phyloP scores from a whole-genome alignment of 2,329 filamentous ascomycete species.

The Cercospora sp. region DNA sequence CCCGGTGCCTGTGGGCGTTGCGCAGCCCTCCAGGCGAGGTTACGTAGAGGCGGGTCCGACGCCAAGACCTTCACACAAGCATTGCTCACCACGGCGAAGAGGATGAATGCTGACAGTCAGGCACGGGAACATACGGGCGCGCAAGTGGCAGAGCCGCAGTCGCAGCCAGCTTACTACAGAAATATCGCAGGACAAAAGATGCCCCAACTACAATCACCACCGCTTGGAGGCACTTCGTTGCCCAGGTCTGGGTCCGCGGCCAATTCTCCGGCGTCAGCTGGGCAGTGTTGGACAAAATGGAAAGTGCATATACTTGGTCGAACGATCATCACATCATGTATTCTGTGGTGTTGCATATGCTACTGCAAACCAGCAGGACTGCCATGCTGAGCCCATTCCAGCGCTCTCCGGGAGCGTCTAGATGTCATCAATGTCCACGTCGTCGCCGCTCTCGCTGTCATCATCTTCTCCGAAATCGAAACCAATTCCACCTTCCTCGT shows the following conservation, averaged over 20 bases:
- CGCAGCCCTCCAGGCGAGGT: background rate
- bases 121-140: background rate
- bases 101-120: background rate
- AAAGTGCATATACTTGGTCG: background rate
- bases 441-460: conserved; percentile 63
- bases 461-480: conserved; percentile 98
- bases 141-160: background rate
- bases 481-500: conserved; percentile 91
- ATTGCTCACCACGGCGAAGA: background rate
- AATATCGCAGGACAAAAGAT: background rate
- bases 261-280: background rate
- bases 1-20: conserved; percentile 2
- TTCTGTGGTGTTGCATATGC: background rate
- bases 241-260: background rate
- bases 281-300: background rate
- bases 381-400: background rate
- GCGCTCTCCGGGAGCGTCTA: conserved; percentile 43
- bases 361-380: background rate
- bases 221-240: background rate
- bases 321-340: background rate
- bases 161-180: background rate
- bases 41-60: background rate
- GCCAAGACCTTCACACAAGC: background rate
- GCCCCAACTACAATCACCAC: background rate
- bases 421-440: conserved; percentile 95